Base-by-base conservation (phyloP, 441 rosid genomes). In the Erodium moschatum region DNA sequence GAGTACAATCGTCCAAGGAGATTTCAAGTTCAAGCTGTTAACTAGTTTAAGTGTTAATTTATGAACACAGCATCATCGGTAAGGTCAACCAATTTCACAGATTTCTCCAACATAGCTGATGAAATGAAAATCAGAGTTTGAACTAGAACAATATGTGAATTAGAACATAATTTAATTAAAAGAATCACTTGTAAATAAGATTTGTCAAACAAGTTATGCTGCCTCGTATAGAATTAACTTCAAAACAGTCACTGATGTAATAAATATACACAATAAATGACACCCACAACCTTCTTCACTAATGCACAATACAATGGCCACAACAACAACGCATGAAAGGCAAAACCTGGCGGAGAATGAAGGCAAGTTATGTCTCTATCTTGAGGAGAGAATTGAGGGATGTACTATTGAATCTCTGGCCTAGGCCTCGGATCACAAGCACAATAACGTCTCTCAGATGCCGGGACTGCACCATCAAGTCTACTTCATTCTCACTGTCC, bases 351-450 rank as follows among this genome's bases (percentile, higher is more conserved):
- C 0, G 62, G 10, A 16, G 10, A 56, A 56, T 56, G 21, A 56
- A 42, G 48, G 18, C 56, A 48, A 67, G 20, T 62, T 78, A 89
- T 68, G 91, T 78, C 70, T 88, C 98, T 69, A 89, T 91, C 78
- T 89, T 93, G 50, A 91, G 98, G 16, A 91, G 90, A 46, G 97
- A 86, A 78, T 91, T 89, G 79, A 93, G 96, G 65, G 98, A 93
- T 48, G 96, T 93, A 81, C 98, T 93, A 73, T 93, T 93, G 81
- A 93, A 93, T 20, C 92, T 80, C 77, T 91, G 98, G 31, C 97
- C 98, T 75, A 93, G 84, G 74, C 98, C 97, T 12, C 96, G 88
- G 40, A 91, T 88, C 66, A 87, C 95, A 42, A 91, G 97, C 40
- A 86, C 92, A 27, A 85, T 77, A 27, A 93, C 84, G 75, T 93